Base-by-base conservation (phyloP, 2,329 filamentous ascomycete genomes). In the Sporothrix protearum region DNA sequence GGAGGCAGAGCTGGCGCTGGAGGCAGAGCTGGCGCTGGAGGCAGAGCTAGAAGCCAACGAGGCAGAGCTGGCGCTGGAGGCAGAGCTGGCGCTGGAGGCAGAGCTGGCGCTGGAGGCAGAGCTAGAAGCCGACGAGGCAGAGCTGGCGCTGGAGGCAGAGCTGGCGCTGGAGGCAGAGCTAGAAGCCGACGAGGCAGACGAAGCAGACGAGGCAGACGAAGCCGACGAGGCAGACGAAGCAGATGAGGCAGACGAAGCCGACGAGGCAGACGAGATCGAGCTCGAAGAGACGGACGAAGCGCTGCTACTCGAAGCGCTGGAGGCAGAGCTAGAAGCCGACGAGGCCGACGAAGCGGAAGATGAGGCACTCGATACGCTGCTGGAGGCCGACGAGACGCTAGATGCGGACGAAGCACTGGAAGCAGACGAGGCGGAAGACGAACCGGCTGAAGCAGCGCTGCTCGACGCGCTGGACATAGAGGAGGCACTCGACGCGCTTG, bases 161-260 rank as follows among this genome's bases (percentile, higher is more conserved):
- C 30, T 53, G 7, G 53, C 30, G 6, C 30, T 71, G 39, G 59
- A 69, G 16, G 45, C 49, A 57, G 71, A 71, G 6, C 30, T 71
- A 28, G 59, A 69, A 10, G 45, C 49, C 47, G 71, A 71, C 22
- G 70, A 61, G 1, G 66, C 49, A 2, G 64, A 19, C 16, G 47
- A 19, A 14, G 42, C 42, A 3, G 42, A 63, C 30, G 22, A 12
- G 19, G 36, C n/a, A 8, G 68, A 70, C 8, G 30, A 45, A 30
- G 33, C 33, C 4, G 33, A 36, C 3, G 33, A 42, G 2, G 39
- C 39, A 7, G 39, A 42, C 6, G 67, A 57, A 3, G 67, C 55
- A 8, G 57, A 63, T 22, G 33, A 16, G 33, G 25, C 14, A 3
- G 55, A 59, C 25, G 55, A 42, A 10, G 39, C 39, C 7, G 39